A percentile compares a stretch with the other conserved stretches of the same genome.
Evolutionary conservation across 2,329 filamentous ascomycete genomes (phyloP).

Genomic region (Fusarium burgessii): DNA sequence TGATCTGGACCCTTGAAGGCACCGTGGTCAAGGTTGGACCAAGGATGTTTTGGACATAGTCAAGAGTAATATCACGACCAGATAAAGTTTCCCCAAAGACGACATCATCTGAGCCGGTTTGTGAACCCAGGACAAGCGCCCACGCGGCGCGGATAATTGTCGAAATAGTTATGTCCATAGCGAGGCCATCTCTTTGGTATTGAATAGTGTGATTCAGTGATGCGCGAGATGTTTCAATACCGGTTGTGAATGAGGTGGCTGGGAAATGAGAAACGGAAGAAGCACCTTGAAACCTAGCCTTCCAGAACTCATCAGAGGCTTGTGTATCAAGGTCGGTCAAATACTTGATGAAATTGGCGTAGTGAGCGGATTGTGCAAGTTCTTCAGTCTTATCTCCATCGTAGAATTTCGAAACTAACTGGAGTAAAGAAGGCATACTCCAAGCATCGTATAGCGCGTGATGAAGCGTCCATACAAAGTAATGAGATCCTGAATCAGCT

Average conservation of each 20-base stretch:
- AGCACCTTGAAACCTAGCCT: neutral
- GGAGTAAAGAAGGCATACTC: constrained; percentile 37
- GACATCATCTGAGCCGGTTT: constrained; percentile 32
- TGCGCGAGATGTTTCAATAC: neutral
- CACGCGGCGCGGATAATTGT: constrained; percentile 31
- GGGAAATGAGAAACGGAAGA: constrained; percentile 24
- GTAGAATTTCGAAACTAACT: constrained; percentile 21
- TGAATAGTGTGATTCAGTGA: neutral
- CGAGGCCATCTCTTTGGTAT: neutral
- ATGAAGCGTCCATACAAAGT: constrained; percentile 38
- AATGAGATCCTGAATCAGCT: neutral
- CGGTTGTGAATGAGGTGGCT: neutral
- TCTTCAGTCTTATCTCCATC: neutral
- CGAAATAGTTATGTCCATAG: constrained; percentile 21
- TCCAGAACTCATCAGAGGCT: constrained; percentile 33
- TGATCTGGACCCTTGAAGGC: constrained; percentile 17
- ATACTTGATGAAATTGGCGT: constrained; percentile 35
- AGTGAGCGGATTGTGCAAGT: neutral
- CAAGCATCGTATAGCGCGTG: constrained; percentile 43
- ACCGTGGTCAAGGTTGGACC: constrained; percentile 36
- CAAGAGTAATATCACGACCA: constrained; percentile 29
- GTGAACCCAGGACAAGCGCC: constrained; percentile 20
- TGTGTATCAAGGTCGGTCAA: constrained; percentile 5
- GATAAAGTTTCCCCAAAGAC: constrained; percentile 34
- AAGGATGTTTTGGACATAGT: constrained; percentile 22